Base-by-base conservation (phyloP, 352 stramenopile genomes). In the Globisporangium cederbergense region DNA sequence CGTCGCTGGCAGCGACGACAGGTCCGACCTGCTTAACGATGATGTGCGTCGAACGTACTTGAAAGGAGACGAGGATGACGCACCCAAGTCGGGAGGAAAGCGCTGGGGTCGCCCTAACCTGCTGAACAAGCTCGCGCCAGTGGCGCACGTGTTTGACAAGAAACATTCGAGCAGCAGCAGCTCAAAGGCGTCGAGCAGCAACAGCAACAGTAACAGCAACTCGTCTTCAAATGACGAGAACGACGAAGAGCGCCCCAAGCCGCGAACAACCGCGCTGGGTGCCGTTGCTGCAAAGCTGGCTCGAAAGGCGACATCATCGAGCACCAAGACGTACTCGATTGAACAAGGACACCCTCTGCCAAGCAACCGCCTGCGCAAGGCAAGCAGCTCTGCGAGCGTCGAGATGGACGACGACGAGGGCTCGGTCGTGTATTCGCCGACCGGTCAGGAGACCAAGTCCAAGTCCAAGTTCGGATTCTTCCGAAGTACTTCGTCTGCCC, bases 381-480 rank as follows among this genome's bases (percentile, higher is more conserved):
- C 64, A 4, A 70, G 58, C 25, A 70, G 58, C 25, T 60, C 40
- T 18, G 58, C 57, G 14, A 65, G 58, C 28, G 34, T 58, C 2
- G 51, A 62, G 14, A 61, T 42, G 49, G 50, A 61, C 25, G 36
- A 52, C 1, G 18, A 61, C 10, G 64, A 65, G 22, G 46, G 36
- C 18, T 70, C 64, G 49, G 64, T 65, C 25, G 58, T 70, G 32
- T 70, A 70, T 36, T 70, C 64, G 7, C 64, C 64, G 13, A 62
- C 22, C 0, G 50, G 2, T 2, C 43, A 60, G 25, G 64, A 65
- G 9, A 32, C 43, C 22, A 70, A 70, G 20, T n/a, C 58, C 18
- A 70, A 70, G 53, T 46, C 57, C 6, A 70, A 65, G 58, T 70
- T 70, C 25, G 28, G 50, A 4, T 65, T 70, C 18, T 65, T 65